Evolutionary conservation across 2,329 filamentous ascomycete species (phyloP).

Genomic region (Dactylonectria macrodidyma): DNA sequence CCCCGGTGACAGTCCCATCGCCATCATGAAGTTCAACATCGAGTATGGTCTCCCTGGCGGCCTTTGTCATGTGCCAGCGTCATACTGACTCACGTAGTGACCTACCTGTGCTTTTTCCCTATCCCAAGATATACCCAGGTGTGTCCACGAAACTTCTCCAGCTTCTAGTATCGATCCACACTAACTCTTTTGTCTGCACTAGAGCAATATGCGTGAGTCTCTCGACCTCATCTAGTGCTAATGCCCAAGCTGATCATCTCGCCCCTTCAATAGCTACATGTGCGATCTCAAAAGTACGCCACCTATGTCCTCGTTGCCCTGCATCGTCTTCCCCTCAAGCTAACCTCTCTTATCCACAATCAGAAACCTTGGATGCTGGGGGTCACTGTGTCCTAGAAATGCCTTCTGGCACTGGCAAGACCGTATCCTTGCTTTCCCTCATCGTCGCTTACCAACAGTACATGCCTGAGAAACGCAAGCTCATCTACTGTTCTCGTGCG

Average conservation of each 20-base stretch:
- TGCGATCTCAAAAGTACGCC: conserved; percentile 68
- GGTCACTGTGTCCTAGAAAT: conserved; percentile 98
- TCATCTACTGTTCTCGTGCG: conserved; percentile 96
- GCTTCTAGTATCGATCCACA: conserved; percentile 4
- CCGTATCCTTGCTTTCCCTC: conserved; percentile 92
- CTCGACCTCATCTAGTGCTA: not conserved
- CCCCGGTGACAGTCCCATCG: conserved; percentile 31
- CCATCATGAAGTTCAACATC: conserved; percentile 67
- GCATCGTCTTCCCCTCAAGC: not conserved
- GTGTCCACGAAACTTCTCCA: conserved; percentile 34
- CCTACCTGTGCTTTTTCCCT: conserved; percentile 71
- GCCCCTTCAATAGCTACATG: conserved; percentile 62
- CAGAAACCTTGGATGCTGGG: conserved; percentile 87
- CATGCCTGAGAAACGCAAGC: conserved; percentile 92
- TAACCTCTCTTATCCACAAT: conserved; percentile 8
- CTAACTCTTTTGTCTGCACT: conserved; percentile 29
- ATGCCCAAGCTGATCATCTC: conserved; percentile 12
- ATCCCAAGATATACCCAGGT: conserved; percentile 73
- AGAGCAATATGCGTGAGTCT: conserved; percentile 70
- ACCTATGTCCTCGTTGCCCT: not conserved
- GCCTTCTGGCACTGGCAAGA: conserved; percentile 99
- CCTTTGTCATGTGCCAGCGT: not conserved
- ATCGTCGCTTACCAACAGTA: conserved; percentile 98
- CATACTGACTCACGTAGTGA: conserved; percentile 59
- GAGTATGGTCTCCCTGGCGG: conserved; percentile 54